A percentile compares a stretch with the other conserved stretches of the same genome.
Evolutionary conservation across 768 basidiomycete species (phyloP).

Genomic region (Mycena indigotica): DNA sequence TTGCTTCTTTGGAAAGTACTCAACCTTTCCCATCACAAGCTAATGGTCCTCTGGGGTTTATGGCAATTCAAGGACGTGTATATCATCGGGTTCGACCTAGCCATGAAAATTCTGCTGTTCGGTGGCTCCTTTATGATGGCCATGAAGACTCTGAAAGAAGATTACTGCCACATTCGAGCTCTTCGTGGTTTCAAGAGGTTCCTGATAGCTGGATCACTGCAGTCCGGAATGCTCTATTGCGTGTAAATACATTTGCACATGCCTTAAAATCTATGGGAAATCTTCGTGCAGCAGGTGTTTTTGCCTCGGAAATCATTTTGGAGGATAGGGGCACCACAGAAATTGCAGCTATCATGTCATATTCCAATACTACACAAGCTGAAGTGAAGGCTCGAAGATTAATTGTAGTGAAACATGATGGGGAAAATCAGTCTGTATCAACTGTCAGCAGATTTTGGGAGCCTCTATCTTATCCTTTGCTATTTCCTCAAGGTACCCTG

Average conservation of each 20-base stretch:
- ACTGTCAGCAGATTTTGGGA: constrained; percentile 37
- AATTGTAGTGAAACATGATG: constrained; percentile 8
- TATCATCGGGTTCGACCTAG: constrained; percentile 35
- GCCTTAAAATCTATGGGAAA: constrained; percentile 7
- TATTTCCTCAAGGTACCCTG: constrained; percentile 38
- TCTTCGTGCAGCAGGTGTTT: background rate
- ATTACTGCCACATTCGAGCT: constrained; percentile 3
- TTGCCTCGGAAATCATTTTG: constrained; percentile 17
- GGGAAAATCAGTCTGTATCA: constrained; percentile 22
- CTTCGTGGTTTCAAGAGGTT: background rate
- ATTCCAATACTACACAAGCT: constrained; percentile 18
- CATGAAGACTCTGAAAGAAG: constrained; percentile 17
- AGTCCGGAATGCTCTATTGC: constrained; percentile 6
- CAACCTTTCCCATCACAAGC: constrained; percentile 24
- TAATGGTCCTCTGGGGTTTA: constrained; percentile 3
- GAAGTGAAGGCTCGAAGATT: constrained; percentile 23
- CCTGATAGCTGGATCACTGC: constrained; percentile 19
- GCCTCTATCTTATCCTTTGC: constrained; percentile 38
- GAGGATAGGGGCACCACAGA: constrained; percentile 27
- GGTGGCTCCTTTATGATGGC: constrained; percentile 38
- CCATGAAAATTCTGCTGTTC: constrained; percentile 29
- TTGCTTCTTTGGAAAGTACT: constrained; percentile 24
- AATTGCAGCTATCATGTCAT: constrained; percentile 29
- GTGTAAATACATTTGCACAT: constrained; percentile 20
- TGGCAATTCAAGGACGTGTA: constrained; percentile 33